Evolutionary conservation across 495 filamentous ascomycete species (phyloP).

Genomic region (Neurospora sp.): DNA sequence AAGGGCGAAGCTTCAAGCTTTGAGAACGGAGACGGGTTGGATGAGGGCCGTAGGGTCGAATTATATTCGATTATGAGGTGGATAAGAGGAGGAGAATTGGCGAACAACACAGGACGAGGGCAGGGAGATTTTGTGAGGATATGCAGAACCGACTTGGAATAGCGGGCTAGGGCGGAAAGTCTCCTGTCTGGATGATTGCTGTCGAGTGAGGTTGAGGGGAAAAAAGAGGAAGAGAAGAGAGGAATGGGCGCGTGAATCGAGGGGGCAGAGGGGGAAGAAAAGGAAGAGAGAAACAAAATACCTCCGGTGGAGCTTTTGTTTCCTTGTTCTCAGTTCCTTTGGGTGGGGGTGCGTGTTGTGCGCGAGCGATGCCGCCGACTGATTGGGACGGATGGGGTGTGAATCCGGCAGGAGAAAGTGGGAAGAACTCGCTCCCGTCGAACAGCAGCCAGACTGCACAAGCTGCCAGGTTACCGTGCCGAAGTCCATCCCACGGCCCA

Average conservation of each 20-base stretch:
- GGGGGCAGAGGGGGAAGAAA: conserved; percentile 1
- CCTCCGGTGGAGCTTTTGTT: neutral
- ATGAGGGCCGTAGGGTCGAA: neutral
- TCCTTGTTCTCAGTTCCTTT: neutral
- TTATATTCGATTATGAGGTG: neutral
- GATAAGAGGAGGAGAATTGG: neutral
- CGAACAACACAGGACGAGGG: conserved; percentile 27
- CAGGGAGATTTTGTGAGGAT: conserved; percentile 1
- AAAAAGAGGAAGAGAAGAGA: conserved; percentile 9
- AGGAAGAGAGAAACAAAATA: conserved; percentile 6
- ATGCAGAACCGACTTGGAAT: conserved; percentile 11
- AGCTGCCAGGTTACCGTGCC: neutral
- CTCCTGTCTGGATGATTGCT: conserved; percentile 13
- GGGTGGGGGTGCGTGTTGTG: neutral
- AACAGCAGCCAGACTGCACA: neutral
- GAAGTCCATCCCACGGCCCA: neutral
- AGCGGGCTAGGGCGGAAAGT: conserved; percentile 7
- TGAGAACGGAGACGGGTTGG: neutral
- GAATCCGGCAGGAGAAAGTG: neutral
- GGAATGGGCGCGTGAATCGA: neutral
- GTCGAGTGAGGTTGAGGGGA: conserved; percentile 27
- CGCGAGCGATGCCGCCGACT: neutral
- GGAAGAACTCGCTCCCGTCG: neutral
- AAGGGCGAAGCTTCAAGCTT: neutral
- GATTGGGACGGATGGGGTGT: neutral